phyloP scores from a whole-genome alignment of 2,329 filamentous ascomycete genomes.

The Diaporthe nobilis region DNA sequence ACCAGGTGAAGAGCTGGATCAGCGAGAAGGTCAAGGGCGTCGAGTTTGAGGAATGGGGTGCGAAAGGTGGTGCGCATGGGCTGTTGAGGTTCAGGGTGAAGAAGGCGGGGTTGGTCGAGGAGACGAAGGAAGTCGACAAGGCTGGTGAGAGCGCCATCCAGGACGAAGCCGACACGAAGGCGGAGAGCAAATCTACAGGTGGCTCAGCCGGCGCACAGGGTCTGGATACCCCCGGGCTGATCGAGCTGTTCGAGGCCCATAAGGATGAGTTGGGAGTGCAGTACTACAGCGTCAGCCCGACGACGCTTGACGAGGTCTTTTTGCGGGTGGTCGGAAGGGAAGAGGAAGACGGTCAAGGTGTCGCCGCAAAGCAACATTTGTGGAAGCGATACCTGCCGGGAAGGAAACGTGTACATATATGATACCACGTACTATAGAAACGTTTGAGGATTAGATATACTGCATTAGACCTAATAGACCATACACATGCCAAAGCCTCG shows the following conservation, averaged over 20 bases:
- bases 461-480: conserved; percentile 11
- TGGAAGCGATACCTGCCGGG: conserved; percentile 15
- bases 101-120: conserved; percentile 43
- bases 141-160: not conserved
- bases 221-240: conserved; percentile 52
- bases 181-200: not conserved
- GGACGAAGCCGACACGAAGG: not conserved
- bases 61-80: conserved; percentile 35
- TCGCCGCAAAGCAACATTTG: conserved; percentile 43
- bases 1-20: conserved; percentile 77
- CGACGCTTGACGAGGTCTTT: conserved; percentile 93
- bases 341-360: conserved; percentile 69
- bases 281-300: conserved; percentile 89
- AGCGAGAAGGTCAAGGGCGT: conserved; percentile 72
- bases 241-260: conserved; percentile 74
- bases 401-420: conserved; percentile 9
- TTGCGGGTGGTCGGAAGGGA: conserved; percentile 86
- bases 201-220: conserved; percentile 49
- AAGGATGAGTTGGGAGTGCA: conserved; percentile 79
- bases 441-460: not conserved
- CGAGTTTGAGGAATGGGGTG: conserved; percentile 66
- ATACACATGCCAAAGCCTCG: not conserved
- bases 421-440: conserved; percentile 32
- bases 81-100: conserved; percentile 37
- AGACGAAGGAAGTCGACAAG: conserved; percentile 13